These are phyloP conservation scores for Noccaea caerulescens DNA, from an alignment of 345 rosid genomes.

Conservation along the genomic window DNA sequence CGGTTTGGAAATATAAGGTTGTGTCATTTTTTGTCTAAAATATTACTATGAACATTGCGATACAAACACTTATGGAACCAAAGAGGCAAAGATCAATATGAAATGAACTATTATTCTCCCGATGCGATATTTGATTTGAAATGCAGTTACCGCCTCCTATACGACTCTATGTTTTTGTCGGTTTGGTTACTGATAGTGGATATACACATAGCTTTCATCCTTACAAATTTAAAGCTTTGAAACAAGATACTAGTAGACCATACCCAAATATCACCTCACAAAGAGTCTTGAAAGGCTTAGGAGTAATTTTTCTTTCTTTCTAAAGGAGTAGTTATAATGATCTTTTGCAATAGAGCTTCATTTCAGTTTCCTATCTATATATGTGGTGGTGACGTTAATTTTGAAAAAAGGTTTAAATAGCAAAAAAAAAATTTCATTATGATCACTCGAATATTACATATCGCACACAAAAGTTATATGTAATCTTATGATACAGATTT, in stretches of 20 bases:
- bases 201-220: neutral
- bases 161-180: slow-evolving; percentile 11
- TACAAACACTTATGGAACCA: neutral
- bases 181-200: slow-evolving; percentile 1
- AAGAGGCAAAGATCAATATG: slow-evolving; percentile 21
- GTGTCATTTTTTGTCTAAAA: neutral
- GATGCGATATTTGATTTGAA: slow-evolving; percentile 12
- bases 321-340: neutral
- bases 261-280: neutral
- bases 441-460: too few relatives aligned
- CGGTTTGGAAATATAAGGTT: neutral
- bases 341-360: neutral
- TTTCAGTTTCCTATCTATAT: neutral
- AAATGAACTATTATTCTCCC: slow-evolving; percentile 28
- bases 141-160: slow-evolving; percentile 10
- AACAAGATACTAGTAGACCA: slow-evolving; percentile 12
- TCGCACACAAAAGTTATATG: too few relatives aligned
- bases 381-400: neutral
- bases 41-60: neutral
- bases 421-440: too few relatives aligned
- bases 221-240: neutral
- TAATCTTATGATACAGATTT: too few relatives aligned
- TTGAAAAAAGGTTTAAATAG: too few relatives aligned
- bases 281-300: neutral
- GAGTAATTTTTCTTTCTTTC: too few relatives aligned